phyloP scores from a whole-genome alignment of 305 asterid genomes.

The Plantago rigida region DNA sequence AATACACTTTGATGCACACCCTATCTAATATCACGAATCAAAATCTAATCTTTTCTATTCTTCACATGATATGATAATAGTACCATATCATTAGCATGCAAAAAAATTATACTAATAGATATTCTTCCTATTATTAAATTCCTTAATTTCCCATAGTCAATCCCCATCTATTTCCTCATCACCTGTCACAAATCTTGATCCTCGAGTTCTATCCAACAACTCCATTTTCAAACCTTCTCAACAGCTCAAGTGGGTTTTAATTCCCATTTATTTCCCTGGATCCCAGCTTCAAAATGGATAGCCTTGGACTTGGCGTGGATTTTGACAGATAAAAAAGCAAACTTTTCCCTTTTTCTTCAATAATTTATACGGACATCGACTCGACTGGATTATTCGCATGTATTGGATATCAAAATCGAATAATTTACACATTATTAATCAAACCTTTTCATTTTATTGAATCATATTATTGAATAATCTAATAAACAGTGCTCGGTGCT shows the following conservation, averaged over 20 bases:
- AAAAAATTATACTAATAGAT: not conserved
- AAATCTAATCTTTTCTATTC: constrained; percentile 9
- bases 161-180: too few species aligned
- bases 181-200: constrained; percentile 5
- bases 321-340: constrained; percentile 25
- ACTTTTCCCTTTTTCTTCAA: too few species aligned
- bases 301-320: constrained; percentile 39
- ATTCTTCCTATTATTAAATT: not conserved
- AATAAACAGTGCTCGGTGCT: too few species aligned
- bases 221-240: constrained; percentile 22
- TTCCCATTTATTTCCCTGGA: too few species aligned
- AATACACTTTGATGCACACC: too few species aligned
- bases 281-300: not conserved
- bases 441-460: too few species aligned
- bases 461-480: too few species aligned
- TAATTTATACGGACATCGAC: too few species aligned
- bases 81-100: constrained; percentile 18
- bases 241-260: constrained; percentile 27
- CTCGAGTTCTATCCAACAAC: not conserved
- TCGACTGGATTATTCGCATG: too few species aligned
- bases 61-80: too few species aligned
- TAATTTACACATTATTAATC: too few species aligned
- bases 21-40: constrained; percentile 17
- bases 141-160: constrained; percentile 9
- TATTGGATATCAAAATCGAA: too few species aligned